These are phyloP conservation scores for Ceratobasidium papillatum DNA, from an alignment of 1,284 basidiomycete species.

Conservation along the genomic window DNA sequence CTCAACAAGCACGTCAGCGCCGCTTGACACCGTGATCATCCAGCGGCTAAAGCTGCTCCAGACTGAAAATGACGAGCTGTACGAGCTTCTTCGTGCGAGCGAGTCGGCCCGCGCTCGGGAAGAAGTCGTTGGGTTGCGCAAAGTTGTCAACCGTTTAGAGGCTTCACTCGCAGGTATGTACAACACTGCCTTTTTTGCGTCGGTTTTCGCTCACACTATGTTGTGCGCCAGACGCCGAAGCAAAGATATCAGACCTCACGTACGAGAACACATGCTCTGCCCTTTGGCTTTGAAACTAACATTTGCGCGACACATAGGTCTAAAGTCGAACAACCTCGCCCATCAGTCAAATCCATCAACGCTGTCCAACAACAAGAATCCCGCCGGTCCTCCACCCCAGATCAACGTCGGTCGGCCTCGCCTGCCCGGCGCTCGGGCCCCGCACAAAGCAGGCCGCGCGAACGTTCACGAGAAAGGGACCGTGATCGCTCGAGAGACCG, in stretches of 20 bases:
- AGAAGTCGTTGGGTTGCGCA: constrained; percentile 72
- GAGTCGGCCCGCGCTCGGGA: constrained; percentile 80
- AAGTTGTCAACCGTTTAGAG: constrained; percentile 72
- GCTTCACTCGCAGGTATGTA: constrained; percentile 73
- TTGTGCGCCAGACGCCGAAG: constrained; percentile 20
- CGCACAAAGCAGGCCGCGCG: constrained; percentile 4
- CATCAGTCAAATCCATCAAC: constrained; percentile 32
- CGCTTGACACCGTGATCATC: constrained; percentile 49
- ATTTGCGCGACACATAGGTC: background rate
- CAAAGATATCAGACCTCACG: constrained; percentile 30
- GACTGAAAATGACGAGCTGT: constrained; percentile 83
- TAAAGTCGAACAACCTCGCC: constrained; percentile 15
- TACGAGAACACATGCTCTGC: background rate
- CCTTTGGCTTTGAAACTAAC: background rate
- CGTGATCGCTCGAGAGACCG: constrained; percentile 12
- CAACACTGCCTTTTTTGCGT: constrained; percentile 23
- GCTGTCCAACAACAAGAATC: constrained; percentile 25
- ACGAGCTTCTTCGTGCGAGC: constrained; percentile 70
- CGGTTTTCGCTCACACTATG: background rate
- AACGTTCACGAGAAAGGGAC: constrained; percentile 24
- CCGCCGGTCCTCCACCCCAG: constrained; percentile 31
- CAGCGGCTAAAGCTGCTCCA: constrained; percentile 75
- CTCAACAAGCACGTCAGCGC: constrained; percentile 25
- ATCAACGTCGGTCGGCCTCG: constrained; percentile 32
- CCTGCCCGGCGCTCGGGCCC: constrained; percentile 19